phyloP scores from a whole-genome alignment of 306 rosid species.

The Bauhinia variegata region DNA sequence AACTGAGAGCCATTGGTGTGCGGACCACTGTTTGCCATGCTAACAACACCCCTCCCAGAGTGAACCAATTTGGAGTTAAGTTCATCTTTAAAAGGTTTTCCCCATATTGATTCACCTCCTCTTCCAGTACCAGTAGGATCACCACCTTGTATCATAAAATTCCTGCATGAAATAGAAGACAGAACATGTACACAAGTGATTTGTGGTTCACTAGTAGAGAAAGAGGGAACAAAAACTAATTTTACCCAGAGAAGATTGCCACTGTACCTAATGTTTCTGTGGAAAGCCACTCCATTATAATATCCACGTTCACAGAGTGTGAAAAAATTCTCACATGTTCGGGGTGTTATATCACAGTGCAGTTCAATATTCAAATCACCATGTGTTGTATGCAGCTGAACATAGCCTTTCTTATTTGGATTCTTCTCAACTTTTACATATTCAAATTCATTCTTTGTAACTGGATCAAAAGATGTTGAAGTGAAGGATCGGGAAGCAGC shows the following conservation, averaged over 20 bases:
- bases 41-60: conserved; percentile 93
- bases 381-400: conserved; percentile 86
- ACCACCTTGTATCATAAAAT: conserved; percentile 98
- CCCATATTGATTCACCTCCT: conserved; percentile 99
- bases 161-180: conserved; percentile 54
- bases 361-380: conserved; percentile 96
- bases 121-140: conserved; percentile 96
- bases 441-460: conserved; percentile 84
- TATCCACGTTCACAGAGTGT: conserved; percentile 93
- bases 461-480: conserved; percentile 89
- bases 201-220: conserved; percentile 21
- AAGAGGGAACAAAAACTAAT: conserved; percentile 12
- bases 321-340: conserved; percentile 92
- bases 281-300: conserved; percentile 89
- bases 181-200: conserved; percentile 12
- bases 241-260: neutral
- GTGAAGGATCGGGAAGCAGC: conserved; percentile 98
- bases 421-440: conserved; percentile 95
- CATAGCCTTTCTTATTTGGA: conserved; percentile 94
- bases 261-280: conserved; percentile 79
- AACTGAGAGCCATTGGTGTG: conserved; percentile 98
- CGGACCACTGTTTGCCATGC: conserved; percentile 99
- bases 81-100: conserved; percentile 90
- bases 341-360: conserved; percentile 92
- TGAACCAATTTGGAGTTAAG: conserved; percentile 89